These are phyloP conservation scores for Benincasa hispida DNA, from an alignment of 306 rosid species.

Conservation along the genomic window DNA sequence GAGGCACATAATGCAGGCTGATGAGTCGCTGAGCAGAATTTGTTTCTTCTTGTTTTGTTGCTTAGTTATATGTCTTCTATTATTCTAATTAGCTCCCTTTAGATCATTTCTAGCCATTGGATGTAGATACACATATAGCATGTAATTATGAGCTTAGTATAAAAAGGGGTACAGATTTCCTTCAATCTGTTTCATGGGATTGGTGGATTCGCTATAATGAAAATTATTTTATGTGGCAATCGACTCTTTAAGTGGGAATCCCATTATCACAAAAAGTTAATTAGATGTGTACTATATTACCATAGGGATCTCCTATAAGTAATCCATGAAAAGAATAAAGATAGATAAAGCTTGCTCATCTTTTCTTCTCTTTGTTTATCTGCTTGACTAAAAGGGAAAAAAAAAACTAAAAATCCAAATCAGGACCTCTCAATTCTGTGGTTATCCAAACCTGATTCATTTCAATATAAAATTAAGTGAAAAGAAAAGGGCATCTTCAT, in stretches of 20 bases:
- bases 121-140: not conserved
- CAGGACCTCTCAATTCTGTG: not conserved
- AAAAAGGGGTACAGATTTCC: not conserved
- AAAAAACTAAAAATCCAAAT: not conserved
- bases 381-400: not conserved
- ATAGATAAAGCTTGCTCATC: not conserved
- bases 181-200: not conserved
- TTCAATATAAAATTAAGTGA: not conserved
- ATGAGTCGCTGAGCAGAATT: constrained; percentile 59
- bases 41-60: constrained; percentile 73
- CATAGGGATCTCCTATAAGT: not conserved
- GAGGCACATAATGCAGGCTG: constrained; percentile 53
- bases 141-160: not conserved
- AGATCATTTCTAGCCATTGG: not conserved
- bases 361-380: not conserved
- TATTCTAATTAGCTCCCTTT: not conserved
- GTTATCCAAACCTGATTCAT: not conserved
- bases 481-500: not conserved
- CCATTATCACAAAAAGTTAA: not conserved
- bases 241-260: not conserved
- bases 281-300: not conserved
- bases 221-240: not conserved
- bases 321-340: not conserved
- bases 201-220: not conserved
- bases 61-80: constrained; percentile 43